Conservation (phyloP, 768 basidiomycete genomes). For the Psilocybe cyanescens region DNA sequence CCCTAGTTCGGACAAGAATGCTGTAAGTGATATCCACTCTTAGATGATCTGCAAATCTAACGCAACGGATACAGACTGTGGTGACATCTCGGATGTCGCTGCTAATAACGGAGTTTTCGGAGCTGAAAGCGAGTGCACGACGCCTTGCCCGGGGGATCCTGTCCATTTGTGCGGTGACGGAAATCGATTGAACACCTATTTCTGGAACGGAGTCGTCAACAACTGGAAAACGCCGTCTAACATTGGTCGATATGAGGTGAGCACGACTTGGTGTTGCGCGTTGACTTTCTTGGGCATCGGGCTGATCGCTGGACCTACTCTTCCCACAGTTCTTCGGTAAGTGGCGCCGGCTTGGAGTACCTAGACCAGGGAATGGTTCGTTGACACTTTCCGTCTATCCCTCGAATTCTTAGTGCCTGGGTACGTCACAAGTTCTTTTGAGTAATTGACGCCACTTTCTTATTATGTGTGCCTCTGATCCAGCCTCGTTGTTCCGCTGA, state of each 20-base stretch:
- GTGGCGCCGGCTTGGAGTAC: constrained; percentile 14
- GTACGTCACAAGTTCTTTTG: constrained; percentile 32
- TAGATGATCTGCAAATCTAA: not conserved
- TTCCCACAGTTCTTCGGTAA: constrained; percentile 48
- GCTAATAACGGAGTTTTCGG: constrained; percentile 40
- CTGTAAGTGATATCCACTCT: constrained; percentile 50
- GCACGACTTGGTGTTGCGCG: constrained; percentile 19
- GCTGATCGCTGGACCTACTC: constrained; percentile 2
- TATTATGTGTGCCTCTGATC: constrained; percentile 3
- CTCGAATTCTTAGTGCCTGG: constrained; percentile 44
- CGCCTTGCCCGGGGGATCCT: constrained; percentile 73
- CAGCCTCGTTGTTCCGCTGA: constrained; percentile 72
- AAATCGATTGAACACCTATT: constrained; percentile 55
- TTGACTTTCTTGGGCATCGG: not conserved
- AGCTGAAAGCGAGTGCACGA: constrained; percentile 45
- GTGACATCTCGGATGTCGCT: constrained; percentile 63
- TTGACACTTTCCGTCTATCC: constrained; percentile 21
- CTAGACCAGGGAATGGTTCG: not conserved
- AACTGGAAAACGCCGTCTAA: constrained; percentile 69
- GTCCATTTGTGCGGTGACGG: constrained; percentile 69
- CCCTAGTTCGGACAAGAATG: constrained; percentile 67
- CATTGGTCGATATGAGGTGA: constrained; percentile 72
- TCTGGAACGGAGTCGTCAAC: constrained; percentile 55
- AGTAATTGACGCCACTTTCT: constrained; percentile 11
- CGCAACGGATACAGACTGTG: constrained; percentile 55